These are phyloP conservation scores for Aureobasidium lini DNA, from an alignment of 2,329 filamentous ascomycete genomes.

Conservation along the genomic window DNA sequence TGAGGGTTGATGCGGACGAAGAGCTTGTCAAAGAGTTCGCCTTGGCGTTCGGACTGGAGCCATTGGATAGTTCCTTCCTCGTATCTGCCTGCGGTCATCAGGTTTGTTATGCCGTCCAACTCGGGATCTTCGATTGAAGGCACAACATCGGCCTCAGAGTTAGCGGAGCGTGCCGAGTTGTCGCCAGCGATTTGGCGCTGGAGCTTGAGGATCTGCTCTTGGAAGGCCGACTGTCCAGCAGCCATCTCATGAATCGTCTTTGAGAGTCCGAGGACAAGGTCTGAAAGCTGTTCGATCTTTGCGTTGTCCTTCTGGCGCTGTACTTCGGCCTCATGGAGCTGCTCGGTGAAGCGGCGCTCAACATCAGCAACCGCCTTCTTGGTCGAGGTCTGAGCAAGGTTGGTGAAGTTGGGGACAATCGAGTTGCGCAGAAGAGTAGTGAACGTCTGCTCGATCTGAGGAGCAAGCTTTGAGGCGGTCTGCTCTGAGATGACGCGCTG, in stretches of 20 bases:
- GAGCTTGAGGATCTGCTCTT: conserved; percentile 44
- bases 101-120: conserved; percentile 52
- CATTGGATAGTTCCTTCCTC: conserved; percentile 43
- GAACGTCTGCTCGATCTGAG: conserved; percentile 63
- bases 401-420: conserved; percentile 47
- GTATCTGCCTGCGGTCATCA: conserved; percentile 51
- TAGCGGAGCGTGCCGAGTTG: conserved; percentile 10
- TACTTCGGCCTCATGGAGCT: conserved; percentile 44
- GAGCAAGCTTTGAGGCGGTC: conserved; percentile 58
- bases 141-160: conserved; percentile 25
- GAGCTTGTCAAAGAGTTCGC: conserved; percentile 54
- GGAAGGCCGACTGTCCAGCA: conserved; percentile 59
- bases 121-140: conserved; percentile 48
- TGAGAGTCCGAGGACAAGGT: conserved; percentile 58
- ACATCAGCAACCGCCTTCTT: conserved; percentile 62
- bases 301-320: conserved; percentile 47
- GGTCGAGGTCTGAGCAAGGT: conserved; percentile 46
- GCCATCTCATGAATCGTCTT: conserved; percentile 66
- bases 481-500: conserved; percentile 65
- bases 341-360: conserved; percentile 50
- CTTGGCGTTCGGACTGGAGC: conserved; percentile 54
- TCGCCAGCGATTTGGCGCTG: conserved; percentile 33
- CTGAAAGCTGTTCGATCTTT: conserved; percentile 68
- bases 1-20: conserved; percentile 51
- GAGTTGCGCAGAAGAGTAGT: conserved; percentile 44